Evolutionary conservation across 805 yeast species (phyloP).

Genomic region (Alloascoidea hylecoeti): DNA sequence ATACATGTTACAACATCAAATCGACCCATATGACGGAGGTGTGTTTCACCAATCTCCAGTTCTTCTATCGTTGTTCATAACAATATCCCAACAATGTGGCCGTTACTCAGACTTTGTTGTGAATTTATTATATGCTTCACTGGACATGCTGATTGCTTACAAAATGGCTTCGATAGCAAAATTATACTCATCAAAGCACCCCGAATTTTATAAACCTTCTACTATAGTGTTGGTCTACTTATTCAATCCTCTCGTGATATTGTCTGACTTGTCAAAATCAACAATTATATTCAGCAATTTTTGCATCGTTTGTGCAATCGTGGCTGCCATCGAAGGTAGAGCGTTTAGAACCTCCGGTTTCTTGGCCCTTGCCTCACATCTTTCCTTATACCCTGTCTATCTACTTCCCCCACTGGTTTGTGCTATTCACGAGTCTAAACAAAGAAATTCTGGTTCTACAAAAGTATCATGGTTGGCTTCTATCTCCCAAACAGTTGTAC

Average conservation of each 20-base stretch:
- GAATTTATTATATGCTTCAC: constrained; percentile 34
- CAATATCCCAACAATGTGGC: constrained; percentile 12
- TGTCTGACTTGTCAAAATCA: constrained; percentile 57
- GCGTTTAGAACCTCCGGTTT: constrained; percentile 30
- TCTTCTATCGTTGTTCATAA: constrained; percentile 35
- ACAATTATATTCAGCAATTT: constrained; percentile 47
- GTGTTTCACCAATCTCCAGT: constrained; percentile 80
- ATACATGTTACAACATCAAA: constrained; percentile 37
- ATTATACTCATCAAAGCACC: constrained; percentile 5
- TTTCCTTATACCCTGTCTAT: constrained; percentile 48
- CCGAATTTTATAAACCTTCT: constrained; percentile 18
- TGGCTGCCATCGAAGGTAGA: constrained; percentile 26
- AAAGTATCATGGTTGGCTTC: too few species aligned
- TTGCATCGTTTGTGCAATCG: constrained; percentile 32
- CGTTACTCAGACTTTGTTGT: constrained; percentile 7
- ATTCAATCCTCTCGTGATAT: constrained; percentile 67
- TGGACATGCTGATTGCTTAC: constrained; percentile 46
- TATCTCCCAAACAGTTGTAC: too few species aligned
- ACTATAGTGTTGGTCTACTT: constrained; percentile 50
- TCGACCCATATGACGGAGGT: constrained; percentile 72
- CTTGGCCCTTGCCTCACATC: constrained; percentile 49
- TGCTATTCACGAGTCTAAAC: neutral
- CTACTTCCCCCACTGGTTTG: constrained; percentile 43
- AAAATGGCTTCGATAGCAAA: constrained; percentile 34
- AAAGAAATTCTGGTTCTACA: too few species aligned